Base-by-base conservation (phyloP, 208 protist species). In the Tritrichomonas musculus region DNA sequence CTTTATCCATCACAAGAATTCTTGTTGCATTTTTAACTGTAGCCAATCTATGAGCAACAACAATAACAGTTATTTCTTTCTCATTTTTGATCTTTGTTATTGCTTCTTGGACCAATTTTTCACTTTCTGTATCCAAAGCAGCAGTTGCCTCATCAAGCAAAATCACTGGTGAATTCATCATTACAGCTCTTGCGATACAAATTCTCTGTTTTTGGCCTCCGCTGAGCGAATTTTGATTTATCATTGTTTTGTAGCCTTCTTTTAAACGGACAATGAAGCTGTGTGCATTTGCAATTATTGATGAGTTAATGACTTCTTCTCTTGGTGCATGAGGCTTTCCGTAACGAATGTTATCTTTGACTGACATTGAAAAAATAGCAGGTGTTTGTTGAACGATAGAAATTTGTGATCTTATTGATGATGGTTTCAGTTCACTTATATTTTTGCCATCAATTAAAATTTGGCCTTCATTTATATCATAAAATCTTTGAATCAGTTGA, bases 131-230 rank as follows among this genome's bases (percentile, higher is more conserved):
- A 44, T 77, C 69, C 0, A 77, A 3, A 44, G 22, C 33, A 44
- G 69, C 14, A 20, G 69, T 77, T 25, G 69, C 69, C 44, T 77
- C 69, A 77, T 77, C 69, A 44, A 77, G 69, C 0, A 77, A 4
- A 4, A 77, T 36, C 5, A 77, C 44, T 44, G 14, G 33, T 77
- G 69, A 5, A 36, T 77, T 77, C 2, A 13, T 44, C 5, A 77
- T 13, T 25, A 77, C 14, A 25, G 69, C 69, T 44, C 69, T 77
- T 44, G 69, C 69, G 17, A 77, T 77, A 36, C 69, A 44, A 44
- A 77, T 44, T 77, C 69, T 77, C 44, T 77, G 69, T 36, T 77
- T 77, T 77, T 77, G n/a, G 17, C 69, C 69, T 25, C 69, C 69
- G 3, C n/a, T 44, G 0, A 77, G 17, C 2, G 69, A 44, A 17